phyloP scores from a whole-genome alignment of 306 rosid species.

The Ormosia semicastrata region DNA sequence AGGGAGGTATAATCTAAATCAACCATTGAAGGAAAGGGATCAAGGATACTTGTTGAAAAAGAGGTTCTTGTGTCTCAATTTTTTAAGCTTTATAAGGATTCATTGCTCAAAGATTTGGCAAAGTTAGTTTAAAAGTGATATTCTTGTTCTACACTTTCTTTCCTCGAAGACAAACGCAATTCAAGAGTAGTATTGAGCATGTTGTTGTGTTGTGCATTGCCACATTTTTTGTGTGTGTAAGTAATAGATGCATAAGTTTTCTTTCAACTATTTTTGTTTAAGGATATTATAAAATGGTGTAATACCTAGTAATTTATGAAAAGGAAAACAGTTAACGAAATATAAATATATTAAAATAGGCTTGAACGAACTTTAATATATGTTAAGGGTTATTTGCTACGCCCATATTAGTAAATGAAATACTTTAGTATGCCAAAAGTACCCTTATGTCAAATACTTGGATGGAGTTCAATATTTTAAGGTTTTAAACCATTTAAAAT shows the following conservation, averaged over 20 bases:
- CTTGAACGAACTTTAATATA: neutral
- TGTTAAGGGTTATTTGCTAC: neutral
- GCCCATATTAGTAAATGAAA: no score
- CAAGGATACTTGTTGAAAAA: neutral
- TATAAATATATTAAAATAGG: neutral
- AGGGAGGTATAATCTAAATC: slow-evolving; percentile 30
- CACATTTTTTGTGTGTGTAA: neutral
- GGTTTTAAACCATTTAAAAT: no score
- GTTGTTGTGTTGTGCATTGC: neutral
- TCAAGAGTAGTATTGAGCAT: no score
- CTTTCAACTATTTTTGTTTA: neutral
- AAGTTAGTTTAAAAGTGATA: neutral
- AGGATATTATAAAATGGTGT: neutral
- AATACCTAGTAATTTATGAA: neutral
- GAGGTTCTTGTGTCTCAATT: neutral
- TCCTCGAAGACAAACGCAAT: neutral
- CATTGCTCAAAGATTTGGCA: slow-evolving; percentile 9
- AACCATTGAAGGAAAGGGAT: slow-evolving; percentile 25
- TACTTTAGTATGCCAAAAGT: no score
- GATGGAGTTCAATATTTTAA: no score
- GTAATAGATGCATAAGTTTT: neutral
- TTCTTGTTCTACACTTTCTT: neutral
- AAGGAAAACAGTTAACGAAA: neutral
- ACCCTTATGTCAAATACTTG: no score
- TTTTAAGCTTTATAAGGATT: neutral